Evolutionary conservation across 192 early-diverging fungal species (phyloP).

Genomic region (Coemansia sp.): DNA sequence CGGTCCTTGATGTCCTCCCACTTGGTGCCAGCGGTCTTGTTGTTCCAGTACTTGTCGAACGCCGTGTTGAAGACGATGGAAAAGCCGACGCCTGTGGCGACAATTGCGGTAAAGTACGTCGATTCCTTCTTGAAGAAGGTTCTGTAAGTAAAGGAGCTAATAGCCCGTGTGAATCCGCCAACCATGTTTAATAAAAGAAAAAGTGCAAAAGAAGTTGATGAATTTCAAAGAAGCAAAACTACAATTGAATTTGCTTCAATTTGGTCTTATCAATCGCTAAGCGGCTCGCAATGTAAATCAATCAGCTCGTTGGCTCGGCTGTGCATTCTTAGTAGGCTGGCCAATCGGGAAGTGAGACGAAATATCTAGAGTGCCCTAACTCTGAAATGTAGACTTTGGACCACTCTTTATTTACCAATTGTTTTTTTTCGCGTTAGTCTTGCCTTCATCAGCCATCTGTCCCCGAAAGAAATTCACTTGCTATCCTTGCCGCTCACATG

Average conservation of each 20-base stretch:
- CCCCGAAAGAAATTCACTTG: neutral
- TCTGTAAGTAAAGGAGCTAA: slow-evolving; percentile 48
- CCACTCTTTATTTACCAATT: neutral
- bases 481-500: slow-evolving; percentile 6
- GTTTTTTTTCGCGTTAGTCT: neutral
- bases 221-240: neutral
- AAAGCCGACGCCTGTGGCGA: slow-evolving; percentile 40
- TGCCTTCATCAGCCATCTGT: neutral
- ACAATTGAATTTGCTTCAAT: neutral
- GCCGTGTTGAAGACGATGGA: slow-evolving; percentile 48
- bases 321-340: slow-evolving; percentile 10
- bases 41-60: slow-evolving; percentile 55
- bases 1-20: slow-evolving; percentile 56
- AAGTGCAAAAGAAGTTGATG: slow-evolving; percentile 5
- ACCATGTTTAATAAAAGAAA: slow-evolving; percentile 27
- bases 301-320: neutral
- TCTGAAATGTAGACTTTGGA: too few species aligned
- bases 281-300: neutral
- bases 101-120: slow-evolving; percentile 52
- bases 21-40: slow-evolving; percentile 53
- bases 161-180: slow-evolving; percentile 36
- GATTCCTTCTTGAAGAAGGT: slow-evolving; percentile 58
- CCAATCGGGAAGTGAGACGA: too few species aligned
- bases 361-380: too few species aligned
- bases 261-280: neutral